Conservation (phyloP, 116 monocot genomes). For the Cymodocea nodosa region DNA sequence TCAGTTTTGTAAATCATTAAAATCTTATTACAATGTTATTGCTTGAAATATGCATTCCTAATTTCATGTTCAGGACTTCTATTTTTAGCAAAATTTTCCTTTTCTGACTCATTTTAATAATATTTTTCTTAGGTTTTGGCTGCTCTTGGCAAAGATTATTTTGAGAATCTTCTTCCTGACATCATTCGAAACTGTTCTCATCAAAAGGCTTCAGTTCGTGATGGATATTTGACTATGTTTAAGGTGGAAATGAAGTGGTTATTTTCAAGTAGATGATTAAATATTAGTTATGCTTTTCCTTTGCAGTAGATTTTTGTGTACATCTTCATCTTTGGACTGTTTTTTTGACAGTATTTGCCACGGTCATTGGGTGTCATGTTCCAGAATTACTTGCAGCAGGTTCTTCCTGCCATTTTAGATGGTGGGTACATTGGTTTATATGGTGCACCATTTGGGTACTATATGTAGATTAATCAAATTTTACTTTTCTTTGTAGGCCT, state of each 20-base stretch:
- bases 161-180: constrained; percentile 83
- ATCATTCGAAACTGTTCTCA: constrained; percentile 90
- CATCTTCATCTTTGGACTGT: background rate
- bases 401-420: constrained; percentile 93
- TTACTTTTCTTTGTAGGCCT: constrained; percentile 37
- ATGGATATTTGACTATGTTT: constrained; percentile 90
- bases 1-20: too few species aligned
- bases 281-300: background rate
- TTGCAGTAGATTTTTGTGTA: background rate
- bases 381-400: constrained; percentile 86
- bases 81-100: too few species aligned
- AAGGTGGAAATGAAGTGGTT: constrained; percentile 28
- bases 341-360: constrained; percentile 60
- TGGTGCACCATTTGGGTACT: constrained; percentile 1
- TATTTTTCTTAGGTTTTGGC: constrained; percentile 48
- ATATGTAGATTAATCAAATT: background rate
- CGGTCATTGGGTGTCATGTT: constrained; percentile 89
- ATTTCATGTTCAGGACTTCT: too few species aligned
- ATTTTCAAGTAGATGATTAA: background rate
- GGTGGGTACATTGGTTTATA: constrained; percentile 28
- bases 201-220: constrained; percentile 86
- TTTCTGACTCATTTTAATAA: too few species aligned
- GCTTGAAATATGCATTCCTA: too few species aligned
- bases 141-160: constrained; percentile 96
- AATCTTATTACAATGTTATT: too few species aligned